These are phyloP conservation scores for Saccharomycopsis sp. DNA, from an alignment of 805 yeast species.

Conservation along the genomic window DNA sequence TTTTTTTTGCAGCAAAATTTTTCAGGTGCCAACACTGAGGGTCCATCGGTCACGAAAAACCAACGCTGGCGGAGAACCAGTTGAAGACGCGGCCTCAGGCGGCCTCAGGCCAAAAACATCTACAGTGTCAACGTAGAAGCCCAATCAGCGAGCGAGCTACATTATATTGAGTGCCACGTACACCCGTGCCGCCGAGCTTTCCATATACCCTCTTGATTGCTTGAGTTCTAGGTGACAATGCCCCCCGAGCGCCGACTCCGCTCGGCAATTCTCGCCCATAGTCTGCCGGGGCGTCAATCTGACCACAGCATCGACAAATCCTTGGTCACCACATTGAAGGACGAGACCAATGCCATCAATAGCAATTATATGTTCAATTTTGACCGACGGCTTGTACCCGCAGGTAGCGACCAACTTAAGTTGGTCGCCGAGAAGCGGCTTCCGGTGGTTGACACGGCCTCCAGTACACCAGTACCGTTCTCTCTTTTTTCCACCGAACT, in stretches of 20 bases:
- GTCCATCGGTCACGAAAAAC: neutral
- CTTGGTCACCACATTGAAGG: constrained; percentile 16
- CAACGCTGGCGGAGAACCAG: neutral
- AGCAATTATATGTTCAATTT: constrained; percentile 16
- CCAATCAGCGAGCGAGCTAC: too few species aligned
- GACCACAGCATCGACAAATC: constrained; percentile 9
- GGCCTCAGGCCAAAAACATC: too few species aligned
- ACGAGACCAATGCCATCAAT: neutral
- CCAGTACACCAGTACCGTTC: too few species aligned
- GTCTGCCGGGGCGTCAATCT: neutral
- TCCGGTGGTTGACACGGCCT: too few species aligned
- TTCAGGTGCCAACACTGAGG: neutral
- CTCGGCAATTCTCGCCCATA: neutral
- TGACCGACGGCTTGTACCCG: constrained; percentile 8
- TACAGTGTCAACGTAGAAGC: too few species aligned
- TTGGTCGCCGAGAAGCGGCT: constrained; percentile 5
- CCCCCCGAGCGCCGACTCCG: neutral
- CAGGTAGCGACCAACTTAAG: neutral
- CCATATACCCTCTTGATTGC: too few species aligned
- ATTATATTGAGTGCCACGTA: too few species aligned
- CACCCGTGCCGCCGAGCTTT: too few species aligned
- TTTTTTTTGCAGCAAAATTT: neutral
- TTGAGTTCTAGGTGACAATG: too few species aligned
- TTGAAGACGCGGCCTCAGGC: neutral
- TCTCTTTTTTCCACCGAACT: neutral